These are phyloP conservation scores for Fusarium miscanthi DNA, from an alignment of 2,329 filamentous ascomycete genomes.

Conservation along the genomic window DNA sequence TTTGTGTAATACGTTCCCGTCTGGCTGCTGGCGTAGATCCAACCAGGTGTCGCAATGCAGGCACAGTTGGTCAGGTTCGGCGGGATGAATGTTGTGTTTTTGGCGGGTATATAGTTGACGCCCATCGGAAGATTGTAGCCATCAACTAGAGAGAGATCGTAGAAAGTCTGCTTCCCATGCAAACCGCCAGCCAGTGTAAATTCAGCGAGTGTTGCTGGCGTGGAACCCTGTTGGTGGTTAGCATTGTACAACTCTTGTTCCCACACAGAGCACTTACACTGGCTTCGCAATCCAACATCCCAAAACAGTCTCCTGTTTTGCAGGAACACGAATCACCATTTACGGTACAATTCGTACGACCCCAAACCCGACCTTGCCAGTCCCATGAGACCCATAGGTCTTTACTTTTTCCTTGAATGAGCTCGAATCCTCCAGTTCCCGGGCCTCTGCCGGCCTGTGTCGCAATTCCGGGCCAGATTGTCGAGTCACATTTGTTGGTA, in stretches of 20 bases:
- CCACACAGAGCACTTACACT: conserved; percentile 63
- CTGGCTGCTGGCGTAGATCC: conserved; percentile 64
- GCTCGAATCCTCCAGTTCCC: conserved; percentile 73
- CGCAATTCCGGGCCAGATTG: conserved; percentile 80
- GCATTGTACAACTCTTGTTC: not conserved
- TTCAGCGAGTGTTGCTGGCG: conserved; percentile 82
- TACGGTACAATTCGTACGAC: conserved; percentile 84
- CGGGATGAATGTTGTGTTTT: conserved; percentile 74
- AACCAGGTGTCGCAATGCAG: conserved; percentile 77
- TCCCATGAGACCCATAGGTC: conserved; percentile 74
- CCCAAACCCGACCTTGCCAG: conserved; percentile 88
- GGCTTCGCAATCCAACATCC: conserved; percentile 74
- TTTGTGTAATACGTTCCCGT: conserved; percentile 72
- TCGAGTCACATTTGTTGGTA: conserved; percentile 76
- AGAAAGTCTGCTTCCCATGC: conserved; percentile 74
- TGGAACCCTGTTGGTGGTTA: conserved; percentile 66
- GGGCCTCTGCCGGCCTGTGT: conserved; percentile 79
- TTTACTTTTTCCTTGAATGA: conserved; percentile 67
- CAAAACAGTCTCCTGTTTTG: conserved; percentile 80
- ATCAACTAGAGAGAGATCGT: conserved; percentile 87
- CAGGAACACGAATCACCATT: conserved; percentile 75
- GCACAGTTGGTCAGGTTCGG: conserved; percentile 81
- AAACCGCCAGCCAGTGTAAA: conserved; percentile 79
- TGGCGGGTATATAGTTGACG: conserved; percentile 68
- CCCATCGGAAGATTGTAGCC: conserved; percentile 84